Conservation (phyloP, 139 green algal genomes). For the Chlamydomonas incerta region DNA sequence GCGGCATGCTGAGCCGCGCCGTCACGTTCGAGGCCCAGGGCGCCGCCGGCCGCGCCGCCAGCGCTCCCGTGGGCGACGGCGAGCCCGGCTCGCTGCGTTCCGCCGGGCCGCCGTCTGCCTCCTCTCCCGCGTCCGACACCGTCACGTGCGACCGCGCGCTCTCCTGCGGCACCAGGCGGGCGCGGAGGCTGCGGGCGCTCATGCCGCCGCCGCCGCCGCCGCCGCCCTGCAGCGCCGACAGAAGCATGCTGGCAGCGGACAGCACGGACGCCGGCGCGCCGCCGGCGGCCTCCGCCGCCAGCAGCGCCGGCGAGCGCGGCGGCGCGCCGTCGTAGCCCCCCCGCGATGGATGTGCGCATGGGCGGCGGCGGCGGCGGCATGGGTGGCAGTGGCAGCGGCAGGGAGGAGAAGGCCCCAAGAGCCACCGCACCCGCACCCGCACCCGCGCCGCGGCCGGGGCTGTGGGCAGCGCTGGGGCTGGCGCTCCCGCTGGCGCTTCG, state of each 20-base stretch:
- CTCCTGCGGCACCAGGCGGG: conserved; percentile 9
- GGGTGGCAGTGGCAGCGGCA: neutral
- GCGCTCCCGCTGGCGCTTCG: too few species aligned
- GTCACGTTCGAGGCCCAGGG: neutral
- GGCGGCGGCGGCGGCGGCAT: too few species aligned
- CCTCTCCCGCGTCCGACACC: neutral
- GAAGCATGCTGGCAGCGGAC: neutral
- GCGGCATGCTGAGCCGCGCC: neutral
- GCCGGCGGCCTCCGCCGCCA: neutral
- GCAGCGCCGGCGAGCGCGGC: too few species aligned
- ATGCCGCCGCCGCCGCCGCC: neutral
- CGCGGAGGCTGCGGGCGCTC: neutral
- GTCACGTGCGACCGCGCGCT: neutral
- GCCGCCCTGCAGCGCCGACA: neutral
- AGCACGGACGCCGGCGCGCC: neutral
- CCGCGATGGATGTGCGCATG: too few species aligned
- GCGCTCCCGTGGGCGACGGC: neutral
- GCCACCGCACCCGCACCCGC: too few species aligned
- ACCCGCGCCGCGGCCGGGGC: too few species aligned
- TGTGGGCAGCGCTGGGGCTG: too few species aligned
- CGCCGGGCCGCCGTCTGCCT: neutral
- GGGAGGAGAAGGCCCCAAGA: too few species aligned
- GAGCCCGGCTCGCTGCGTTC: neutral
- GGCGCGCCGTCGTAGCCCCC: neutral
- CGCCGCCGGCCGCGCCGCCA: neutral